A percentile compares a stretch with the other conserved stretches of the same genome.
Conservation (phyloP, 768 basidiomycete species). For the Leucosporidium yakuticum region DNA sequence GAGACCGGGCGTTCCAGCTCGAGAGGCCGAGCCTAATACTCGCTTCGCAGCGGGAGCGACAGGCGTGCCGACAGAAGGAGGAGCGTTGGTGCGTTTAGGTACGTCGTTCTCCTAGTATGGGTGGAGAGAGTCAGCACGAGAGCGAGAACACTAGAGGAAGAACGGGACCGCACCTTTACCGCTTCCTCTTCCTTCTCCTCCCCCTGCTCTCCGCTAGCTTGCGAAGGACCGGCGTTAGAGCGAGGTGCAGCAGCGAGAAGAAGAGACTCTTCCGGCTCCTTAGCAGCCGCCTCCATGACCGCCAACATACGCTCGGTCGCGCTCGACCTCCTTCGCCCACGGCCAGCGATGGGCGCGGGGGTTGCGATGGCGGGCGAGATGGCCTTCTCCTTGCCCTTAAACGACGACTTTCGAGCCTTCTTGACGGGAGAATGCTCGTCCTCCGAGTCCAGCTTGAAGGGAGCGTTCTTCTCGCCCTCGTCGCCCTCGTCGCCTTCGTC, state of each 20-base stretch:
- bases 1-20: background rate
- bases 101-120: slow-evolving; percentile 4
- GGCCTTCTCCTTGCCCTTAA: no score
- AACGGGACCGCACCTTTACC: background rate
- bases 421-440: no score
- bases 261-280: background rate
- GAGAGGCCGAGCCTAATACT: background rate
- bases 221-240: no score
- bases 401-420: no score
- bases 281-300: background rate
- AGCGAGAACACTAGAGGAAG: background rate
- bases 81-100: background rate
- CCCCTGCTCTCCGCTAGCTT: background rate
- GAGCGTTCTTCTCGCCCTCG: background rate
- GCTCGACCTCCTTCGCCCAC: background rate
- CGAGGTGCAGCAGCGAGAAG: no score
- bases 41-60: background rate
- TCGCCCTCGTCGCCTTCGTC: background rate
- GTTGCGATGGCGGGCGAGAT: no score
- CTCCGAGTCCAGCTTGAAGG: no score
- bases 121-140: no score
- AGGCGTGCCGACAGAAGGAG: background rate
- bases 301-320: background rate
- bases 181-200: slow-evolving; percentile 11
- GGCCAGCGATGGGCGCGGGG: background rate